Evolutionary conservation across 768 basidiomycete species (phyloP), one percentile per base, ranked within the genome.

Genomic region (Pseudohyphozyma bogoriensis): DNA sequence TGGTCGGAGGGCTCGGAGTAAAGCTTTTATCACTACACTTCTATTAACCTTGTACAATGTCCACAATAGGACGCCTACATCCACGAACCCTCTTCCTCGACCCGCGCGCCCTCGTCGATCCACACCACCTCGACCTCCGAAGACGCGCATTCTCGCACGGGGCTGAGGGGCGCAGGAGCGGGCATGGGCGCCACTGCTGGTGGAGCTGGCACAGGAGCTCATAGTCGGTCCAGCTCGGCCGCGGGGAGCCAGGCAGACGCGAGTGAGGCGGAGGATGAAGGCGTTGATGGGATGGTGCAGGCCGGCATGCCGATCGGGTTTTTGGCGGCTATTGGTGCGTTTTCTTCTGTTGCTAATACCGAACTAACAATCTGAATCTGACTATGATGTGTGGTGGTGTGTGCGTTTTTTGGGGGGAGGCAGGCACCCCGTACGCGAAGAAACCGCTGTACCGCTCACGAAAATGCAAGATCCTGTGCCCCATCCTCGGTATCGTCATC

Each of bases 381-480:
- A 4, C 50, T 22, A 4, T 13, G 33, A 9, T 33, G 22, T 12
- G 15, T 5, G 31, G 2, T 5, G 55, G 13, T 29, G 0, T 45
- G 28, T 26, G 12, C 29, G 24, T 11, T 20, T n/a, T 9, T 1
- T 18, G 13, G 0, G 18, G 1, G 4, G 7, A 4, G 20, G 10
- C 46, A 63, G 62, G 62, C 8, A 63, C 62, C 16, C 57, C 62
- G 0, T 55, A 55, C 24, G 62, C 62, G 40, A 64, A 64, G 63
- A 64, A 64, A 46, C 58, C 55, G 1, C 40, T 60, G n/a, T 60
- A 49, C 51, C 51, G 51, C 28, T 60, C 63, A 24, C n/a, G 49
- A 6, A 64, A 64, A 33, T 59, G 33, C 32, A 31, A 44, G 15
- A 54, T 64, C 46, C 56, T 64, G 11, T 60, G 55, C 12, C 63